Evolutionary conservation across 2,329 filamentous ascomycete species (phyloP).

Genomic region (Arthrobotrys megalospora): DNA sequence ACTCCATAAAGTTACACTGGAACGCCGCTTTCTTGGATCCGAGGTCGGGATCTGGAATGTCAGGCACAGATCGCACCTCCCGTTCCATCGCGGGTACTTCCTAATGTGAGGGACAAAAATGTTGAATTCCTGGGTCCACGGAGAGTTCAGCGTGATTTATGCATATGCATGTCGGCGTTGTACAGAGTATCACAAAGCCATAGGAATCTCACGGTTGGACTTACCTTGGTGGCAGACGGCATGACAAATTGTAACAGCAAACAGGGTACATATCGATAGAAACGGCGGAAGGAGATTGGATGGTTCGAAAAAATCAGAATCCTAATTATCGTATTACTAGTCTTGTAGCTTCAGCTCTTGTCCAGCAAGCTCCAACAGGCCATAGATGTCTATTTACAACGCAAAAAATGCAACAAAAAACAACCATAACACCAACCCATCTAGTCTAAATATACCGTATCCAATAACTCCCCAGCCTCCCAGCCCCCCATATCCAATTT

Average conservation of each 20-base stretch:
- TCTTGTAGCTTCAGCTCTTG: slow-evolving; percentile 4
- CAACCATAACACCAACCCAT: slow-evolving; percentile 4
- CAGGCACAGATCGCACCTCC: slow-evolving; percentile 29
- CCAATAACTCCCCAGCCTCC: slow-evolving; percentile 5
- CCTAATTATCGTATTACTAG: slow-evolving; percentile 10
- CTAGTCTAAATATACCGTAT: slow-evolving; percentile 3
- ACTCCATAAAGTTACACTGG: slow-evolving; percentile 33
- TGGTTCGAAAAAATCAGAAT: not conserved
- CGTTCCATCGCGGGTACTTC: slow-evolving; percentile 22
- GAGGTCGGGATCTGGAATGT: slow-evolving; percentile 32
- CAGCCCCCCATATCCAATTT: not conserved
- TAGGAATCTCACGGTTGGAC: slow-evolving; percentile 23
- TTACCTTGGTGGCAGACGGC: slow-evolving; percentile 18
- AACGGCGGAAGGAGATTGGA: not conserved
- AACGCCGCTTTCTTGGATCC: slow-evolving; percentile 8
- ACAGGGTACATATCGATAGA: slow-evolving; percentile 15
- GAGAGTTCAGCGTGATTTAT: slow-evolving; percentile 36
- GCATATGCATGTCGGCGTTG: slow-evolving; percentile 45
- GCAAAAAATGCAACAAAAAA: slow-evolving; percentile 33
- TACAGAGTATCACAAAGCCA: slow-evolving; percentile 25
- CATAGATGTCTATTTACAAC: slow-evolving; percentile 15
- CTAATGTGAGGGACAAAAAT: slow-evolving; percentile 23
- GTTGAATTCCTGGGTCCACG: slow-evolving; percentile 28
- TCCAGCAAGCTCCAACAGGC: slow-evolving; percentile 22
- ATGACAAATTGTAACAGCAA: slow-evolving; percentile 17